Base-by-base conservation (phyloP, 2,329 filamentous ascomycete species). In the Amphichorda felina region DNA sequence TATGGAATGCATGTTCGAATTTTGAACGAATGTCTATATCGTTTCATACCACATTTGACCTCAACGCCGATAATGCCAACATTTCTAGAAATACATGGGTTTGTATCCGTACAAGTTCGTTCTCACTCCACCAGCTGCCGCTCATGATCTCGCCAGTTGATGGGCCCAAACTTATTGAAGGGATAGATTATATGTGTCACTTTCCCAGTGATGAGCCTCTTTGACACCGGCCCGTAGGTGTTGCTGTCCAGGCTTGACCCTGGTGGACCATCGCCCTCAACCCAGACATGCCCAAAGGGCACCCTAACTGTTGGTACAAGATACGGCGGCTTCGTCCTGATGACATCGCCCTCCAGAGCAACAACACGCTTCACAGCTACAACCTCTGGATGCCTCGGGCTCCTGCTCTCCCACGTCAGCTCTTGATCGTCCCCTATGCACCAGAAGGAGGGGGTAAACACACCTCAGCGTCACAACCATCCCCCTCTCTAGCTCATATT, bases 201-300 rank as follows among this genome's bases (percentile, higher is more conserved):
- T 48, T 70, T 77, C 1, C 88, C 88, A 26, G 78, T 76, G 25
- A 96, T 72, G 43, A 96, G 54, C 37, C 72, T 74, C 43, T 74
- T 75, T 17, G 82, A 81, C 33, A 93, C 76, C 4, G 91, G 86
- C 1, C 91, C 91, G 56, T 93, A 95, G 10, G 76, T 76, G 58
- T 94, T 94, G 57, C 87, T 94, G 60, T 98, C 91, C 40, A 79
- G 56, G 37, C 75, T 85, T 47, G 73, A 72, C 34, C 72, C 68
- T 46, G 74, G 72, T 48, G 72, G 72, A 10, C 82, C 86, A 53
- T 98, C 91, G 2, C 91, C 91, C 54, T 96, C 89, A 1, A 98
- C 76, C 91, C 91, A 98, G 19, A 96, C 70, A 61, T 96, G 88
- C 14, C 86, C 86, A 42, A 70, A 70, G 5, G 88, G 89, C 16